Percentiles rank a stretch among this genome's conserved stretches.
phyloP scores from a whole-genome alignment of 345 rosid genomes.

The Crucihimalaya himalaica region DNA sequence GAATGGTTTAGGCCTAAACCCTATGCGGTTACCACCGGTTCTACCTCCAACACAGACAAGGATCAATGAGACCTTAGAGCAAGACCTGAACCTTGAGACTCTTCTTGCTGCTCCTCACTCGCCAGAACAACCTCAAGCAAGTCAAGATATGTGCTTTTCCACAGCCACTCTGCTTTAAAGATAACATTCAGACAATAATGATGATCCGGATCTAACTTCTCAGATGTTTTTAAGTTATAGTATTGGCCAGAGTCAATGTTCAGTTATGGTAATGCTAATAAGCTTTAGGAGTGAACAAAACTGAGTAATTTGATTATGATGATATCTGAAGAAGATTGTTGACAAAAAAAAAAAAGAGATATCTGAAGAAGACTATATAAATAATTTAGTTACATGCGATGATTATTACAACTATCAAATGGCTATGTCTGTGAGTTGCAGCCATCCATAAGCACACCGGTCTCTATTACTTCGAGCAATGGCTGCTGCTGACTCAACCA shows the following conservation, averaged over 20 bases:
- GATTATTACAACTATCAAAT: conserved; percentile 26
- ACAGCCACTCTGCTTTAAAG: conserved; percentile 25
- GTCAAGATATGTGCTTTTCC: conserved; percentile 26
- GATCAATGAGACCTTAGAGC: conserved; percentile 21
- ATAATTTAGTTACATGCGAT: conserved; percentile 26
- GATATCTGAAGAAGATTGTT: conserved; percentile 3
- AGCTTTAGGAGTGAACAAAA: conserved; percentile 18
- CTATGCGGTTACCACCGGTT: conserved; percentile 37
- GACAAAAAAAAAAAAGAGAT: too few relatives aligned
- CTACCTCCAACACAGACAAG: conserved; percentile 19
- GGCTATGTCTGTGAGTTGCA: conserved; percentile 49
- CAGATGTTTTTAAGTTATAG: not conserved
- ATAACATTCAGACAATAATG: not conserved
- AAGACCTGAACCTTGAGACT: conserved; percentile 24
- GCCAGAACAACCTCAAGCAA: conserved; percentile 22
- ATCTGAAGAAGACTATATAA: conserved; percentile 3
- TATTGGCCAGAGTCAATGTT: conserved; percentile 2
- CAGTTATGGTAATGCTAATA: conserved; percentile 17
- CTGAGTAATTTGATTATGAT: not conserved
- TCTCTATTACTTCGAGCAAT: conserved; percentile 57
- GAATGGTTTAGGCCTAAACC: conserved; percentile 38
- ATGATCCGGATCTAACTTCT: not conserved
- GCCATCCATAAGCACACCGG: conserved; percentile 88
- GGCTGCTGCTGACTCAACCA: conserved; percentile 58
- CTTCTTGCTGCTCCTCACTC: conserved; percentile 27